Evolutionary conservation across 257 asterid species (phyloP).

Genomic region (Nicotiana sylvestris): DNA sequence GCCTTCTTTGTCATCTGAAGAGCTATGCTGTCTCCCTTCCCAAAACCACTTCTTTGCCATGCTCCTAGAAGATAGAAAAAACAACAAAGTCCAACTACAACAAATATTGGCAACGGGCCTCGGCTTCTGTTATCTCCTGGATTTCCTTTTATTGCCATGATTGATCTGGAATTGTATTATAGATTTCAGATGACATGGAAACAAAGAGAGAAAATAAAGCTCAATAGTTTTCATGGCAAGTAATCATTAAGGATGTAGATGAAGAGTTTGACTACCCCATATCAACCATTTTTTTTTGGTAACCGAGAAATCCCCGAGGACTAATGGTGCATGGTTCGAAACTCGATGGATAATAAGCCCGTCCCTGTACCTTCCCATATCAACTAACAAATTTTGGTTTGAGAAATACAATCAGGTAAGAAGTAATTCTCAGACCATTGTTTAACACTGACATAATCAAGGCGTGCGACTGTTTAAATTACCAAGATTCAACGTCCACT

Average conservation of each 20-base stretch:
- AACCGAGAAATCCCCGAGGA: too few relatives aligned
- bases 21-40: constrained; percentile 23
- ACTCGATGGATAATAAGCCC: too few relatives aligned
- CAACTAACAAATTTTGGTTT: background rate
- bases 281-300: background rate
- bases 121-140: constrained; percentile 23
- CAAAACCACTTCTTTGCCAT: constrained; percentile 24
- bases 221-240: background rate
- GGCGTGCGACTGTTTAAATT: background rate
- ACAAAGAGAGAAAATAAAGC: background rate
- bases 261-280: background rate
- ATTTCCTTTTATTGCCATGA: constrained; percentile 28
- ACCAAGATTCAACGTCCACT: background rate
- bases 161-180: background rate
- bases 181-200: constrained; percentile 7
- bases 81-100: constrained; percentile 20
- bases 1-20: constrained; percentile 13
- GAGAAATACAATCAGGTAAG: background rate
- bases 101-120: constrained; percentile 12
- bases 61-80: constrained; percentile 25
- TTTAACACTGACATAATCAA: background rate
- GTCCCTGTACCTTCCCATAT: background rate
- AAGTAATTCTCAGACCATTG: background rate
- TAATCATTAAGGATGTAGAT: background rate
- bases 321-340: too few relatives aligned